These are phyloP conservation scores for Pichia terricola DNA, from an alignment of 1,139 yeast genomes.

Conservation along the genomic window DNA sequence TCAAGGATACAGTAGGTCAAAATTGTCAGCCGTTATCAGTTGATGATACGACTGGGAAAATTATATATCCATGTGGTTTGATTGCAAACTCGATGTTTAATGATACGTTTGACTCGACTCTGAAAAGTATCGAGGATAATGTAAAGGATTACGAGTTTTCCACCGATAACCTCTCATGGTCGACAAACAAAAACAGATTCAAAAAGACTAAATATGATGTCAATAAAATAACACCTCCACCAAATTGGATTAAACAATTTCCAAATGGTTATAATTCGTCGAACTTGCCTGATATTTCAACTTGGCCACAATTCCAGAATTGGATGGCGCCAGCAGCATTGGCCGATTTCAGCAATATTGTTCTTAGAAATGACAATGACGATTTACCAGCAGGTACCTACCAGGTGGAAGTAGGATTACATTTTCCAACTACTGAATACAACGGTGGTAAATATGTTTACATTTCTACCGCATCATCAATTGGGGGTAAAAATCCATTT, in stretches of 20 bases:
- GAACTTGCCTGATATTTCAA: constrained; percentile 71
- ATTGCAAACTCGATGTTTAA: constrained; percentile 91
- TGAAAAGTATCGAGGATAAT: constrained; percentile 37
- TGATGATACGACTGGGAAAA: constrained; percentile 37
- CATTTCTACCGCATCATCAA: constrained; percentile 72
- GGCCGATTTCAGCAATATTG: constrained; percentile 76
- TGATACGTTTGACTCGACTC: constrained; percentile 54
- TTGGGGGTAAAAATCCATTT: constrained; percentile 86
- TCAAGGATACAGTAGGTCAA: constrained; percentile 67
- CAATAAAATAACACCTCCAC: constrained; percentile 83
- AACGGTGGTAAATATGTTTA: constrained; percentile 78
- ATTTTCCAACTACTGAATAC: constrained; percentile 79
- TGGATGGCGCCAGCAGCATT: constrained; percentile 97
- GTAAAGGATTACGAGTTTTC: constrained; percentile 50
- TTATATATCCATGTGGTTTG: constrained; percentile 86
- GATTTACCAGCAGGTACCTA: constrained; percentile 58
- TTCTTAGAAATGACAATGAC: constrained; percentile 66
- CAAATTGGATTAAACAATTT: constrained; percentile 75
- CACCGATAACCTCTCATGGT: constrained; percentile 76
- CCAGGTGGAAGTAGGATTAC: constrained; percentile 63
- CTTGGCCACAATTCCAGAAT: constrained; percentile 81
- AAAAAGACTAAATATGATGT: constrained; percentile 67
- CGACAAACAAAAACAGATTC: constrained; percentile 67
- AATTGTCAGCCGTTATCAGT: constrained; percentile 78
- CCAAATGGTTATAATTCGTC: constrained; percentile 88